Evolutionary conservation across 768 basidiomycete species (phyloP).

Genomic region (Tulasnella calospora): DNA sequence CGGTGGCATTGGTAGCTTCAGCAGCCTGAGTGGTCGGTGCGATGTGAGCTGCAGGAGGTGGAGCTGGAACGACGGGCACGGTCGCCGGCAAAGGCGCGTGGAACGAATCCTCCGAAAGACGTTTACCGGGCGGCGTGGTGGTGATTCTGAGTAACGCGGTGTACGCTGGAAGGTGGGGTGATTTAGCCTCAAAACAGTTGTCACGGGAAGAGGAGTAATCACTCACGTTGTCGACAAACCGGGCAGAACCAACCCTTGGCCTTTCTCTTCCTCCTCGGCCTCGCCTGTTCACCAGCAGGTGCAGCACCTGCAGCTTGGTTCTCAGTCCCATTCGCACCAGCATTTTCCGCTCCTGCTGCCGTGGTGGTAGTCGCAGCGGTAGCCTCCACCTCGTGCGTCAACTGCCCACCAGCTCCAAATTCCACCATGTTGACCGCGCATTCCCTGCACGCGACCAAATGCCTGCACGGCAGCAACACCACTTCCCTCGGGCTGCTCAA

Average conservation of each 20-base stretch:
- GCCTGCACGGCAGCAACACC: conserved; percentile 86
- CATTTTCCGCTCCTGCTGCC: conserved; percentile 30
- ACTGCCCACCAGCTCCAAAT: conserved; percentile 87
- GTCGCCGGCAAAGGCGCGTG: background rate
- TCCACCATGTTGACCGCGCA: conserved; percentile 97
- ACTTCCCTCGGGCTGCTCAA: conserved; percentile 85
- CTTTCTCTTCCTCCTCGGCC: conserved; percentile 65
- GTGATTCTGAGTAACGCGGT: conserved; percentile 82
- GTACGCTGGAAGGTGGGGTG: conserved; percentile 60
- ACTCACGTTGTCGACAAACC: conserved; percentile 89
- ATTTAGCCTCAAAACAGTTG: background rate
- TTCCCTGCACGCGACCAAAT: conserved; percentile 91
- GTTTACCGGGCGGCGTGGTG: conserved; percentile 49
- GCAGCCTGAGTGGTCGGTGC: background rate
- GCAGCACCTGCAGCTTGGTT: conserved; percentile 20
- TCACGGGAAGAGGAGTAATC: conserved; percentile 7
- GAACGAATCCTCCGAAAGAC: conserved; percentile 22
- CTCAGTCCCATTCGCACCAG: conserved; percentile 11
- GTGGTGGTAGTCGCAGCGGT: conserved; percentile 32
- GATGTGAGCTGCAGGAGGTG: background rate
- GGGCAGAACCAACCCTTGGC: conserved; percentile 98
- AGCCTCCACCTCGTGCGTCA: conserved; percentile 53
- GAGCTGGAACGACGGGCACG: background rate
- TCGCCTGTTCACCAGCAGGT: conserved; percentile 31
- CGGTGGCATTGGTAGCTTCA: background rate